Evolutionary conservation across 306 rosid species (phyloP).

Genomic region (Trifolium pratense): DNA sequence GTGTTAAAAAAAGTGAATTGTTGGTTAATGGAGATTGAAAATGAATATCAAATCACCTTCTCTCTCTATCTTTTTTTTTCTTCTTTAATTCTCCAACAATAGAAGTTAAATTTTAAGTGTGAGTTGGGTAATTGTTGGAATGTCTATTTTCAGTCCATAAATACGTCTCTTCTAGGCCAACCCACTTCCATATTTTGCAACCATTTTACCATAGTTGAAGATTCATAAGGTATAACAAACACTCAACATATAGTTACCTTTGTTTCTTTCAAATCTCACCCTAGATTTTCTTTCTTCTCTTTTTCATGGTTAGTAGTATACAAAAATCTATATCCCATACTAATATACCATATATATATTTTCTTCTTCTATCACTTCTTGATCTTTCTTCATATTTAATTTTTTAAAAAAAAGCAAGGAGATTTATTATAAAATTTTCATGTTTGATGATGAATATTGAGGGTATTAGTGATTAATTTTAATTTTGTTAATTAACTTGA

Average conservation of each 20-base stretch:
- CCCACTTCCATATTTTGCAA: slow-evolving; percentile 56
- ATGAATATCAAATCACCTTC: slow-evolving; percentile 26
- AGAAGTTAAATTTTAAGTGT: slow-evolving; percentile 40
- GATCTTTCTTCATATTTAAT: neutral
- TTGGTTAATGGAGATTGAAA: too few relatives aligned
- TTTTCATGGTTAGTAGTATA: slow-evolving; percentile 40
- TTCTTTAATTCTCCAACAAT: slow-evolving; percentile 41
- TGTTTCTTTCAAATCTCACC: slow-evolving; percentile 18
- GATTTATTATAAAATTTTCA: neutral
- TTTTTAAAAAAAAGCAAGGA: neutral
- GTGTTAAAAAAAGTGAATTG: too few relatives aligned
- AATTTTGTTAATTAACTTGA: slow-evolving; percentile 6
- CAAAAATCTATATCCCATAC: slow-evolving; percentile 32
- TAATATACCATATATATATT: neutral
- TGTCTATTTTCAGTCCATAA: slow-evolving; percentile 64
- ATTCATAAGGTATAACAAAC: too few relatives aligned
- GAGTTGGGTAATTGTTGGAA: slow-evolving; percentile 63
- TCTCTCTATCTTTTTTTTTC: slow-evolving; percentile 20
- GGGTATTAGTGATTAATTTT: neutral
- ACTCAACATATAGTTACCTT: too few relatives aligned
- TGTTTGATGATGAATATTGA: neutral
- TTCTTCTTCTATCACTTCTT: slow-evolving; percentile 5
- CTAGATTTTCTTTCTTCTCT: neutral
- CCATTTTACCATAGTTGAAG: slow-evolving; percentile 38
- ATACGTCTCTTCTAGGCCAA: slow-evolving; percentile 56